Evolutionary conservation across 805 yeast species (phyloP), one percentile per base, ranked within the genome.

Genomic region (Kuraishia ogatae): DNA sequence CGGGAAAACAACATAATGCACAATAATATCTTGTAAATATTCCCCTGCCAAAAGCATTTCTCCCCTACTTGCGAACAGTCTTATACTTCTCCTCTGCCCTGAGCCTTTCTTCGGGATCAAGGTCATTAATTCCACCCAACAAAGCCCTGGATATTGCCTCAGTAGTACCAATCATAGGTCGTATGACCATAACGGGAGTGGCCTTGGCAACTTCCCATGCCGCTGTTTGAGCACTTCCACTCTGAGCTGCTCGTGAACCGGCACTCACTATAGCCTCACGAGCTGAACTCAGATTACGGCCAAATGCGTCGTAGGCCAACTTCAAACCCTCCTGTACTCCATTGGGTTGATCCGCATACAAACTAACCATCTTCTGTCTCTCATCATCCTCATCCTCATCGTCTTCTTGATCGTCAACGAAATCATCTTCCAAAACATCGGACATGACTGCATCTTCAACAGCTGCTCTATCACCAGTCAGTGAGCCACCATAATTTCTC

Each of bases 111-210:
- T 75, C 75, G 1, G 91, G 85, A 65, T 89, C 93, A 39, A 92
- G 70, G 58, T 85, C 87, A 65, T 90, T 91, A 48, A 90, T 83
- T 7, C 92, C 76, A 1, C 98, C 98, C 71, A 89, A 78, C 53
- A 92, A 73, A 0, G 96, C 79, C 63, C 84, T 87, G 5, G 93
- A 85, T 6, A 92, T 76, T 0, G 96, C 96, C 66, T 90, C 97
- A 0, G 97, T 87, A 0, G 96, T 90, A 1, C 97, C 98, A 61
- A 92, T 90, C 58, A 90, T 78, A 1, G 97, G 97, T 49, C 97
- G 69, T 1, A 92, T 76, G 17, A 92, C 68, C 20, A 89, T 84
- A 17, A 89, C 81, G 0, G 97, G 97, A 1, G 96, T 82, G 0
- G 87, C 89, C 59, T 80, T 81, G 15, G 88, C 84, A 15, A 90